Evolutionary conservation across 139 green algal species (phyloP).

Genomic region (Eudorina sp.): DNA sequence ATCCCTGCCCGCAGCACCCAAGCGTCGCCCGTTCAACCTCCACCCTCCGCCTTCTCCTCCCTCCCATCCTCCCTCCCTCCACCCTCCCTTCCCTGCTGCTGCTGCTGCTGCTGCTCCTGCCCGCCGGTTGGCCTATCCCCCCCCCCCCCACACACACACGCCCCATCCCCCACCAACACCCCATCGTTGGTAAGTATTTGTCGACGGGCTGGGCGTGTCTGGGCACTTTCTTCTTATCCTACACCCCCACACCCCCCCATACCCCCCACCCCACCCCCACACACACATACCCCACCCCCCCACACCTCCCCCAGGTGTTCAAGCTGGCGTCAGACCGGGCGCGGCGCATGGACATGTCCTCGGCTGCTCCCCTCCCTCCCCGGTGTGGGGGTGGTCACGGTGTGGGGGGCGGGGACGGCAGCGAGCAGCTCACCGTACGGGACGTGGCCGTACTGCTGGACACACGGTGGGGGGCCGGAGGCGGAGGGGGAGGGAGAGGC

Average conservation of each 20-base stretch:
- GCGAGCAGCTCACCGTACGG: slow-evolving; percentile 21
- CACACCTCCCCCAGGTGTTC: neutral
- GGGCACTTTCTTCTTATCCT: neutral
- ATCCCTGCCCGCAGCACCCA: too few relatives aligned
- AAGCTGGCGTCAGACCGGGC: neutral
- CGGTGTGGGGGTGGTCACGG: neutral
- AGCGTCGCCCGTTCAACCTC: too few relatives aligned
- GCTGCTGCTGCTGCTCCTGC: neutral
- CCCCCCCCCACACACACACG: neutral
- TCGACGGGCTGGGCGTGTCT: too few relatives aligned
- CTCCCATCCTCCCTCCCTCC: too few relatives aligned
- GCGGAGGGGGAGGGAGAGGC: too few relatives aligned
- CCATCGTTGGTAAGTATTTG: neutral
- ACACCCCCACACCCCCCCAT: neutral
- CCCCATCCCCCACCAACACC: neutral
- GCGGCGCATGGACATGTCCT: slow-evolving; percentile 11
- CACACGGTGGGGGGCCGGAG: slow-evolving; percentile 24
- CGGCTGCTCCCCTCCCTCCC: neutral
- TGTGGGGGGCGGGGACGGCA: slow-evolving; percentile 9
- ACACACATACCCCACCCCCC: too few relatives aligned
- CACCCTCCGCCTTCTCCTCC: too few relatives aligned
- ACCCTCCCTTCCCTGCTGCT: neutral
- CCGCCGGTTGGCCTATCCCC: neutral
- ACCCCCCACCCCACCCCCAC: too few relatives aligned
- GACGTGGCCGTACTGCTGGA: slow-evolving; percentile 37